Evolutionary conservation across 768 basidiomycete species (phyloP).

Genomic region (Phylloporus scabripes): DNA sequence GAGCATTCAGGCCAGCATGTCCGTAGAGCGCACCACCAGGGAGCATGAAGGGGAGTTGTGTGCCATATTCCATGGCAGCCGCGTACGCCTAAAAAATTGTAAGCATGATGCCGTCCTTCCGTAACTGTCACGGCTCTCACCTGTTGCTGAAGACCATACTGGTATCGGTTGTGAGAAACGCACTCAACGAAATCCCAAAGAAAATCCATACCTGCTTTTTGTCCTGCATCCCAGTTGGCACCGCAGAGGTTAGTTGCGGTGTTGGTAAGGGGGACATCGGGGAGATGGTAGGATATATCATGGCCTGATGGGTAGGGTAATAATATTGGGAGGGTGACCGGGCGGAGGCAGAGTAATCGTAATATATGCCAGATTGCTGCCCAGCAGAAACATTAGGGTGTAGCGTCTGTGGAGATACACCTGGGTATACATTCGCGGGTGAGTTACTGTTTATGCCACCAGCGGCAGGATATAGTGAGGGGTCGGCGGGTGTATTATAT

Average conservation of each 20-base stretch:
- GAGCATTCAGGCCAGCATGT: constrained; percentile 30
- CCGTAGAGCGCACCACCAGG: constrained; percentile 43
- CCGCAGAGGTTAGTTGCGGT: constrained; percentile 40
- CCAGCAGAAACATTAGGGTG: constrained; percentile 39
- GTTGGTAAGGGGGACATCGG: constrained; percentile 50
- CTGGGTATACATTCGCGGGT: constrained; percentile 46
- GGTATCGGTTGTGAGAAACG: constrained; percentile 8
- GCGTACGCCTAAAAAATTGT: constrained; percentile 34
- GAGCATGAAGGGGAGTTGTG: constrained; percentile 42
- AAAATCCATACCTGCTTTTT: constrained; percentile 53
- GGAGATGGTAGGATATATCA: constrained; percentile 52
- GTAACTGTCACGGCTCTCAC: constrained; percentile 27
- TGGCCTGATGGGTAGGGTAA: constrained; percentile 51
- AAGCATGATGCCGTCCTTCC: not conserved
- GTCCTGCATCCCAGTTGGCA: constrained; percentile 38
- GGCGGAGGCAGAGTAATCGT: constrained; percentile 47
- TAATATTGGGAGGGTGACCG: constrained; percentile 56
- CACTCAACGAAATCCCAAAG: constrained; percentile 2
- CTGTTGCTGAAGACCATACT: constrained; percentile 47
- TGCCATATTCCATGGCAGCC: constrained; percentile 43
- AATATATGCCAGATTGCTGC: constrained; percentile 52
- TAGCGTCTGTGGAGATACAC: constrained; percentile 37
- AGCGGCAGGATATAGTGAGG: constrained; percentile 43
- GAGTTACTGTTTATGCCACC: constrained; percentile 41
- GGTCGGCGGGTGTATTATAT: constrained; percentile 47